These are phyloP conservation scores for Xylariaceae sp. DNA, from an alignment of 2,329 filamentous ascomycete genomes.

Conservation along the genomic window DNA sequence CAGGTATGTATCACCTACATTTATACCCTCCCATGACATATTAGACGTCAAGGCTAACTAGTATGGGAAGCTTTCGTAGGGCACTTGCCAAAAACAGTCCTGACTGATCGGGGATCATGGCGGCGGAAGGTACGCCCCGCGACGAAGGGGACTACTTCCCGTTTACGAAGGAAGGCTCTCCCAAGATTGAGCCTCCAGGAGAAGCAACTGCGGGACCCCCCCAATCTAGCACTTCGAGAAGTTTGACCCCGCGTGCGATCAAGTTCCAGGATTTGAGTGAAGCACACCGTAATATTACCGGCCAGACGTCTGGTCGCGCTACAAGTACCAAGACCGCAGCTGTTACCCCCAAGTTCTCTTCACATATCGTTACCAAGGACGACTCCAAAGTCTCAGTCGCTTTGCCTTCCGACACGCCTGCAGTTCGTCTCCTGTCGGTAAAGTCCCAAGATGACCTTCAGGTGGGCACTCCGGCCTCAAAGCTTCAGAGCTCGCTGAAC, in stretches of 20 bases:
- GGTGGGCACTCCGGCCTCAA: not conserved
- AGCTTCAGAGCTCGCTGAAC: constrained; percentile 10
- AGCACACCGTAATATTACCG: constrained; percentile 36
- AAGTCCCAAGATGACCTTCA: constrained; percentile 16
- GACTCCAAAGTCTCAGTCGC: too few species aligned
- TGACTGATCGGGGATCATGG: constrained; percentile 7
- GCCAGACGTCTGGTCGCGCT: constrained; percentile 14
- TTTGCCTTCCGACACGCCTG: constrained; percentile 1
- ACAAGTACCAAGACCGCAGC: constrained; percentile 7
- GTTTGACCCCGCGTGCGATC: constrained; percentile 28
- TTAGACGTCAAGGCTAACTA: too few species aligned
- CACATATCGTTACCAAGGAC: too few species aligned
- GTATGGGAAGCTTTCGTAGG: too few species aligned
- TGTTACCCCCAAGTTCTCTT: too few species aligned
- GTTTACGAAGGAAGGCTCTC: not conserved
- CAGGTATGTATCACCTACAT: too few species aligned
- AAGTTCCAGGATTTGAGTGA: constrained; percentile 35
- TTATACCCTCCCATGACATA: too few species aligned
- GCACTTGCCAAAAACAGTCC: too few species aligned
- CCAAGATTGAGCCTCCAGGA: not conserved
- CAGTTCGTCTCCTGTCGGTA: not conserved
- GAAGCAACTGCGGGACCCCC: not conserved
- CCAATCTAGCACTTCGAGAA: constrained; percentile 10
- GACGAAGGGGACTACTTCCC: constrained; percentile 9
- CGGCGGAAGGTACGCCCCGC: constrained; percentile 13